Evolutionary conservation across 2,329 filamentous ascomycete species (phyloP), one percentile per base, ranked within the genome.

Genomic region (Aspergillus hiratsukae): DNA sequence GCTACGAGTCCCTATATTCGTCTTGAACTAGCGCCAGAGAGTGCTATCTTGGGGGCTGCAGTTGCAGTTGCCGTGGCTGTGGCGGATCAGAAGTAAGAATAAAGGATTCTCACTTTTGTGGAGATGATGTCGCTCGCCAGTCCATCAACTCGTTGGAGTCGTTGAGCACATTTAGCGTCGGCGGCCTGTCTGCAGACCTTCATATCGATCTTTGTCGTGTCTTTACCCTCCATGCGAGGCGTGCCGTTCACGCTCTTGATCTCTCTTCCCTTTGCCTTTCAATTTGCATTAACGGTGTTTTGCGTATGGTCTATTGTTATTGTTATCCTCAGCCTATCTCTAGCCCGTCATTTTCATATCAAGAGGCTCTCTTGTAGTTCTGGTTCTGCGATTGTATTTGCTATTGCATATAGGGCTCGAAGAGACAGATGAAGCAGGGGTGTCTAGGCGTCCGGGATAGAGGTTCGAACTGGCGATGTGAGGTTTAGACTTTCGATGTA

Each of bases 41-140:
- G 76, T 35, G 75, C 74, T 2, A 75, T 80, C 25, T 64, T 78
- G 23, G 77, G 77, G 14, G 77, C 76, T 0, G 77, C 77, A 0
- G 76, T 80, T 11, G 77, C 77, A 3, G 77, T 79, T 23, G 77
- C 77, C 10, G 69, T 79, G 11, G 71, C 74, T 1, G 70, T 74
- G 35, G 65, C 68, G 11, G 69, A 72, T 23, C 66, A 65, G 23
- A 17, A 11, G 21, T 14, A 31, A 23, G 46, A 48, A 21, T 45
- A 23, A 35, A n/a, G n/a, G 10, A 21, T n/a, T 45, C 17, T 19
- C 31, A 19, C 25, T 48, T 5, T 45, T 52, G 10, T n/a, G 19
- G 49, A 51, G 29, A 25, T 41, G 49, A 25, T 46, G 11, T 17
- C 17, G 17, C 37, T 41, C 6, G 37, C 19, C 17, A n/a, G 17